These are phyloP conservation scores for Verticillium nubilum DNA, from an alignment of 2,329 filamentous ascomycete genomes.

Conservation along the genomic window DNA sequence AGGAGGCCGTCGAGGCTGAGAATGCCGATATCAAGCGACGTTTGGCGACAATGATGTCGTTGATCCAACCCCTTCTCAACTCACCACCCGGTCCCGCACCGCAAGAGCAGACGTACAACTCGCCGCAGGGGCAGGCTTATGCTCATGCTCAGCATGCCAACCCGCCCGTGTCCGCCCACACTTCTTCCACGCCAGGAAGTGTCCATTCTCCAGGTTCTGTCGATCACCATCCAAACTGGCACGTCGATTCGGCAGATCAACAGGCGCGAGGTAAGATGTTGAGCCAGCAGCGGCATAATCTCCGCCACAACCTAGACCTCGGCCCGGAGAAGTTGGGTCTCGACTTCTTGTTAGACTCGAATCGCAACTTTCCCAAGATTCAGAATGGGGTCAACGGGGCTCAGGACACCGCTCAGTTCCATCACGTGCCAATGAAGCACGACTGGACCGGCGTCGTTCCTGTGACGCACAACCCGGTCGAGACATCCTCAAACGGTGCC, in stretches of 20 bases:
- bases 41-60: slow-evolving; percentile 58
- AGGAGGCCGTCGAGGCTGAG: slow-evolving; percentile 72
- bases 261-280: slow-evolving; percentile 24
- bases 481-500: slow-evolving; percentile 45
- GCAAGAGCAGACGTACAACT: slow-evolving; percentile 1
- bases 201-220: slow-evolving; percentile 27
- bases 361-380: slow-evolving; percentile 48
- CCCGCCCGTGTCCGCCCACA: slow-evolving; percentile 22
- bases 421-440: slow-evolving; percentile 45
- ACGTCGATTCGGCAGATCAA: slow-evolving; percentile 14
- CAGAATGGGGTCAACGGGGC: slow-evolving; percentile 43
- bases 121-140: slow-evolving; percentile 9
- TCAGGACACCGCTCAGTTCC: slow-evolving; percentile 38
- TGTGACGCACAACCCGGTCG: slow-evolving; percentile 53
- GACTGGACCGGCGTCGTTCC: slow-evolving; percentile 34
- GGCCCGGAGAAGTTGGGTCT: slow-evolving; percentile 63
- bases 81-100: slow-evolving; percentile 14
- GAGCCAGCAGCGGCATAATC: slow-evolving; percentile 43
- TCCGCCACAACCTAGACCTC: slow-evolving; percentile 53
- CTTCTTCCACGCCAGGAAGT: slow-evolving; percentile 32
- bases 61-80: slow-evolving; percentile 54
- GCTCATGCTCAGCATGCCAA: slow-evolving; percentile 12
- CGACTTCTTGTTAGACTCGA: slow-evolving; percentile 64
- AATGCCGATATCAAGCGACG: slow-evolving; percentile 72
- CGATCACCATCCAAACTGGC: slow-evolving; percentile 13